phyloP scores from a whole-genome alignment of 371 early-diverging fungal genomes.

The Amoeboaphelidium protococcarum region DNA sequence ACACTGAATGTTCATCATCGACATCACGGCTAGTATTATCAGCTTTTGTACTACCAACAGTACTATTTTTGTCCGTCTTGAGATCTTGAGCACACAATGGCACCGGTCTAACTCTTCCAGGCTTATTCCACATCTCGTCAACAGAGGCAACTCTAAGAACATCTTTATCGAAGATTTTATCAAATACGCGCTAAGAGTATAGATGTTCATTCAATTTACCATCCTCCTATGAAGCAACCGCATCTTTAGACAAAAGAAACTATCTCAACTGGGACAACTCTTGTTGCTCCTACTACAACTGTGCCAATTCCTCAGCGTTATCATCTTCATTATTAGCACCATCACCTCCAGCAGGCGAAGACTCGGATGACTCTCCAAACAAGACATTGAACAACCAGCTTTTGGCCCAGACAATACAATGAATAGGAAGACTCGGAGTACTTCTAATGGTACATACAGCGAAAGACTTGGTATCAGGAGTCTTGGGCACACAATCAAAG shows the following conservation, averaged over 20 bases:
- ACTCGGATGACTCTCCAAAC: conserved; percentile 25
- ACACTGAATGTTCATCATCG: conserved; percentile 33
- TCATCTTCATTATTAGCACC: conserved; percentile 11
- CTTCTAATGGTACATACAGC: conserved; percentile 96
- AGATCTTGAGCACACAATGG: too few species aligned
- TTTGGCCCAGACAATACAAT: conserved; percentile 98
- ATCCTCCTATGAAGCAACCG: too few species aligned
- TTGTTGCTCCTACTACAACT: conserved; percentile 34
- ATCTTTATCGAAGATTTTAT: conserved; percentile 41
- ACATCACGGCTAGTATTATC: not conserved
- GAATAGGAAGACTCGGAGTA: conserved; percentile 84
- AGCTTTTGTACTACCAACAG: not conserved
- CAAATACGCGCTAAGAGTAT: conserved; percentile 46
- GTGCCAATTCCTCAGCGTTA: conserved; percentile 29
- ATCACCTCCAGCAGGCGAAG: conserved; percentile 21
- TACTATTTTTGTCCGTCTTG: not conserved
- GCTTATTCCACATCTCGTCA: conserved; percentile 71
- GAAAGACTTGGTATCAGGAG: conserved; percentile 54
- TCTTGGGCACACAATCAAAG: conserved; percentile 90
- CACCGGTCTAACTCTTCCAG: too few species aligned
- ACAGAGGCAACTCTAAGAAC: conserved; percentile 41
- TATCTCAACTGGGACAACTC: conserved; percentile 33
- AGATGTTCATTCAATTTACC: too few species aligned
- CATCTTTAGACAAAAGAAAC: too few species aligned
- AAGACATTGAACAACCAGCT: conserved; percentile 46